phyloP scores from a whole-genome alignment of 805 yeast species.

The Trichomonascus vanleenenianus region DNA sequence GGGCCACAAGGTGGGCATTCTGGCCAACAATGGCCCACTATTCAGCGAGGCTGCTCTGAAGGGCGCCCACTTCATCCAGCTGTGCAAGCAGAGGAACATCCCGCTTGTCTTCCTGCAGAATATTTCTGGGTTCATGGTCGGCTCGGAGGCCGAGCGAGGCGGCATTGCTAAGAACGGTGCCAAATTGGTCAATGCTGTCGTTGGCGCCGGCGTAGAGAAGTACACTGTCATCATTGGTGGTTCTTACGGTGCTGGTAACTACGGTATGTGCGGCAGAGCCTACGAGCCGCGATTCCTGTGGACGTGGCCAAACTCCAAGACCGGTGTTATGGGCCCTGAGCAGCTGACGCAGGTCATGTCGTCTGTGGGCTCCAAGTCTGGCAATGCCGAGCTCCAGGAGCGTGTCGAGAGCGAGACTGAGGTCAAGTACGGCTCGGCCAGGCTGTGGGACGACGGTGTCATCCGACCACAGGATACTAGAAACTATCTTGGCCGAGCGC shows the following conservation, averaged over 20 bases:
- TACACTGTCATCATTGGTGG: slow-evolving; percentile 28
- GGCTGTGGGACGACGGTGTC: slow-evolving; percentile 29
- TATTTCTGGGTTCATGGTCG: slow-evolving; percentile 29
- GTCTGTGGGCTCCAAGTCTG: slow-evolving; percentile 22
- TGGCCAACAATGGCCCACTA: slow-evolving; percentile 28
- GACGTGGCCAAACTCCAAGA: slow-evolving; percentile 29
- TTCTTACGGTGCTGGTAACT: slow-evolving; percentile 29
- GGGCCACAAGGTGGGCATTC: slow-evolving; percentile 26
- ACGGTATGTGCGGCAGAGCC: slow-evolving; percentile 30
- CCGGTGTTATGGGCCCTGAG: slow-evolving; percentile 30
- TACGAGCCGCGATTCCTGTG: slow-evolving; percentile 27
- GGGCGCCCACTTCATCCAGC: slow-evolving; percentile 28
- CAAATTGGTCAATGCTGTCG: slow-evolving; percentile 28
- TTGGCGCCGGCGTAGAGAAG: slow-evolving; percentile 28
- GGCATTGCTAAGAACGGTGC: slow-evolving; percentile 30
- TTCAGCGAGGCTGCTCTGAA: slow-evolving; percentile 26
- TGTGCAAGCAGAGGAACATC: slow-evolving; percentile 27
- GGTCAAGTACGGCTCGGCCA: slow-evolving; percentile 24
- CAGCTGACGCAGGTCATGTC: slow-evolving; percentile 28
- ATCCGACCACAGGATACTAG: slow-evolving; percentile 26
- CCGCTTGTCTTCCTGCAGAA: slow-evolving; percentile 28
- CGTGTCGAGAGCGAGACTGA: slow-evolving; percentile 24
- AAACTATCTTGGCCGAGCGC: slow-evolving; percentile 23
- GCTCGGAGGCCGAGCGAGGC: slow-evolving; percentile 28
- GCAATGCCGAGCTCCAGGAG: slow-evolving; percentile 17